phyloP scores from a whole-genome alignment of 768 basidiomycete species.

The Russula foetens region DNA sequence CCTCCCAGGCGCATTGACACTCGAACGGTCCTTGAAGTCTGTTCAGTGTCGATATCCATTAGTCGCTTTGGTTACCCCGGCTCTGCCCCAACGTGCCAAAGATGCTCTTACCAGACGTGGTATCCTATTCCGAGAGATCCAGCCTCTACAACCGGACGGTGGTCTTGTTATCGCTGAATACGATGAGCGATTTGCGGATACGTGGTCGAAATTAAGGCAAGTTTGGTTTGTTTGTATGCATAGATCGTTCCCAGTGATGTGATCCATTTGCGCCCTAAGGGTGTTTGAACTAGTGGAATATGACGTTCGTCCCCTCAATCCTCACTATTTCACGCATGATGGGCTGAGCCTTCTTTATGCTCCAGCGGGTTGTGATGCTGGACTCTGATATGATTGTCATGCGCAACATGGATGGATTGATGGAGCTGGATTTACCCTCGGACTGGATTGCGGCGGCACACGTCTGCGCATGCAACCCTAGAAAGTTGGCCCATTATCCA shows the following conservation, averaged over 20 bases:
- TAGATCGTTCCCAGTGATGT: neutral
- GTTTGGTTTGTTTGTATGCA: constrained; percentile 9
- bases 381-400: constrained; percentile 86
- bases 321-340: neutral
- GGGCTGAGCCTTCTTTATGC: constrained; percentile 10
- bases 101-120: constrained; percentile 42
- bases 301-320: constrained; percentile 37
- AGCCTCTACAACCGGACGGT: constrained; percentile 45
- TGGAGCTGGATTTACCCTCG: constrained; percentile 41
- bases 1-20: constrained; percentile 47
- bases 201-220: constrained; percentile 56
- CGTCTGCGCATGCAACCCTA: constrained; percentile 92
- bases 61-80: constrained; percentile 42
- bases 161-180: constrained; percentile 31
- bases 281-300: constrained; percentile 63
- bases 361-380: constrained; percentile 66
- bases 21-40: constrained; percentile 40
- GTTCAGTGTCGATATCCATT: constrained; percentile 42
- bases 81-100: constrained; percentile 31
- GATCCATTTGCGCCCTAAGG: constrained; percentile 23
- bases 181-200: constrained; percentile 49
- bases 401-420: constrained; percentile 76
- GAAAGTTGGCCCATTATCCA: constrained; percentile 78
- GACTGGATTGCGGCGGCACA: constrained; percentile 85
- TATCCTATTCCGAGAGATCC: constrained; percentile 52